phyloP scores from a whole-genome alignment of 2,329 filamentous ascomycete species.

The Torrubiella hemipterigena region DNA sequence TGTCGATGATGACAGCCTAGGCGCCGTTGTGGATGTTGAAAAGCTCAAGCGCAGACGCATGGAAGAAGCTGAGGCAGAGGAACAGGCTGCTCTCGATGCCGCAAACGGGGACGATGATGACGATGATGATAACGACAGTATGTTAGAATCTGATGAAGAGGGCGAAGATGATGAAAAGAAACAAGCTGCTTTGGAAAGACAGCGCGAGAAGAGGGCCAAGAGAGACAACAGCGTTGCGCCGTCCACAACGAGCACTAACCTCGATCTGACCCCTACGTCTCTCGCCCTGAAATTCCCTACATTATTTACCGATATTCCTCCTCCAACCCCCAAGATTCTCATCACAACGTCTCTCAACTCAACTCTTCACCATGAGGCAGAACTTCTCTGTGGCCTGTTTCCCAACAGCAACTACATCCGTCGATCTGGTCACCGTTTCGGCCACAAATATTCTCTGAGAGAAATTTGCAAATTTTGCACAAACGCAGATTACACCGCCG shows the following conservation, averaged over 20 bases:
- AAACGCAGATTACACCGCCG: conserved; percentile 70
- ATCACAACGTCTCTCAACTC: conserved; percentile 87
- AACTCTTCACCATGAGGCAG: conserved; percentile 72
- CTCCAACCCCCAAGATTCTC: conserved; percentile 66
- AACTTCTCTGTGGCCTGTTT: conserved; percentile 69
- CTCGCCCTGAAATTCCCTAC: conserved; percentile 50
- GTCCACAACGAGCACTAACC: conserved; percentile 50
- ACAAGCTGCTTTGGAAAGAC: conserved; percentile 27
- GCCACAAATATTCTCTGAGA: conserved; percentile 81
- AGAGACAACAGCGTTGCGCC: conserved; percentile 40
- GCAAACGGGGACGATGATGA: conserved; percentile 33
- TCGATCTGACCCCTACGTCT: conserved; percentile 49
- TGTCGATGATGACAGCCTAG: conserved; percentile 48
- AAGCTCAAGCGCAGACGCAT: conserved; percentile 45
- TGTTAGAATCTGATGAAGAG: conserved; percentile 57
- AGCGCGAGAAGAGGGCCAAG: conserved; percentile 30
- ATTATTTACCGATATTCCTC: conserved; percentile 47
- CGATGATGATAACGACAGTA: conserved; percentile 60
- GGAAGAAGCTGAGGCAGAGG: conserved; percentile 38
- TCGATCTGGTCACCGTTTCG: conserved; percentile 70
- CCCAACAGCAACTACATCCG: conserved; percentile 81
- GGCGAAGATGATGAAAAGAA: conserved; percentile 38
- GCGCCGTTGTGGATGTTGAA: conserved; percentile 44
- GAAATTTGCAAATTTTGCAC: conserved; percentile 82
- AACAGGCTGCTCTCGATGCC: conserved; percentile 33